Evolutionary conservation across 306 rosid genomes (phyloP).

Genomic region (Dalbergia oliveri): DNA sequence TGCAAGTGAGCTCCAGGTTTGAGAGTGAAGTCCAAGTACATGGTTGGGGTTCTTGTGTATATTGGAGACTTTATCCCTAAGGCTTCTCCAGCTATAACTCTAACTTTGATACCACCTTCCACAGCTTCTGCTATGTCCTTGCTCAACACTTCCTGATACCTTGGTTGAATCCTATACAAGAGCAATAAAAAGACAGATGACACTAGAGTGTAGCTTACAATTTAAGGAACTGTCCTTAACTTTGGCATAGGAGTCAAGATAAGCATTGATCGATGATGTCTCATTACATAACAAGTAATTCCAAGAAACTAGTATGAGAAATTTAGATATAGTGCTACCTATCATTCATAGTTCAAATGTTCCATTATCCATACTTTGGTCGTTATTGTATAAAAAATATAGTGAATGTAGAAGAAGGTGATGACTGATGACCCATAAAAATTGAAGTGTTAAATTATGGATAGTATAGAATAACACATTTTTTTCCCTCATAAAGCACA

Average conservation of each 20-base stretch:
- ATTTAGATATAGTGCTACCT: too few relatives aligned
- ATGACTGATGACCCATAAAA: too few relatives aligned
- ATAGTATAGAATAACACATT: too few relatives aligned
- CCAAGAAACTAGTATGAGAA: too few relatives aligned
- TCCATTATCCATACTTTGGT: not conserved
- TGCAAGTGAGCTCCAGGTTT: slow-evolving; percentile 76
- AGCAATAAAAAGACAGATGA: not conserved
- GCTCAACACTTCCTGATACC: slow-evolving; percentile 83
- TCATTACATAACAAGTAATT: not conserved
- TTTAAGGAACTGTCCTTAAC: slow-evolving; percentile 16
- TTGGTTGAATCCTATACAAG: slow-evolving; percentile 83
- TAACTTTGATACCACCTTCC: slow-evolving; percentile 80
- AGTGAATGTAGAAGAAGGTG: too few relatives aligned
- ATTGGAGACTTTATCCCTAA: slow-evolving; percentile 86
- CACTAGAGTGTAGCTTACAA: slow-evolving; percentile 11
- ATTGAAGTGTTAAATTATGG: too few relatives aligned
- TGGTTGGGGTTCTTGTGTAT: slow-evolving; percentile 90
- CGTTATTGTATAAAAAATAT: too few relatives aligned
- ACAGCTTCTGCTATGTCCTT: slow-evolving; percentile 75
- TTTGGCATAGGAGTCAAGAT: slow-evolving; percentile 28
- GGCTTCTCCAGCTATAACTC: slow-evolving; percentile 94
- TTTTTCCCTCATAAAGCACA: too few relatives aligned
- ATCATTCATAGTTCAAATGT: too few relatives aligned
- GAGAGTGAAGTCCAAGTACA: slow-evolving; percentile 91
- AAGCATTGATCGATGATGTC: slow-evolving; percentile 5